Percentiles rank a stretch among this genome's conserved stretches.
phyloP scores from a whole-genome alignment of 352 stramenopile genomes.

The Globisporangium emineosum region DNA sequence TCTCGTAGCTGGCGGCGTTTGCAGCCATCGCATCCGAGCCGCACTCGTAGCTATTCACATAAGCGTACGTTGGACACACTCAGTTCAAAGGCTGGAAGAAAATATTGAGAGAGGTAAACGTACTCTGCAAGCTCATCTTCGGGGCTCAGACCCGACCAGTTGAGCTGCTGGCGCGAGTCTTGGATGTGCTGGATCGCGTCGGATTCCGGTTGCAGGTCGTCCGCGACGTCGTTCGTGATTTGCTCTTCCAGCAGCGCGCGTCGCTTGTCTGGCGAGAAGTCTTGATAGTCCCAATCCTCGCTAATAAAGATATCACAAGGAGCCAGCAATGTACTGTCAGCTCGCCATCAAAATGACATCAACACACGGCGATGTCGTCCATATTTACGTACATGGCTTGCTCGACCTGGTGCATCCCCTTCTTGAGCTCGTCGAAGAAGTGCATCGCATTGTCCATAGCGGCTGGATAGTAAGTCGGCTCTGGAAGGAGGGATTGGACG shows the following conservation, averaged over 20 bases:
- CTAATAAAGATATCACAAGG: slow-evolving; percentile 18
- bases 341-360: neutral
- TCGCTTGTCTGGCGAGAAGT: slow-evolving; percentile 66
- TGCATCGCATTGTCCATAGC: slow-evolving; percentile 29
- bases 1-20: slow-evolving; percentile 28
- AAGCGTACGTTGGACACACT: neutral
- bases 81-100: neutral
- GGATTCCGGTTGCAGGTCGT: slow-evolving; percentile 33
- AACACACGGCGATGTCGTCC: no score
- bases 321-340: neutral
- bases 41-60: slow-evolving; percentile 24
- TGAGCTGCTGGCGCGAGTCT: slow-evolving; percentile 22
- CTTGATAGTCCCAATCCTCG: slow-evolving; percentile 72
- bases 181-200: slow-evolving; percentile 35
- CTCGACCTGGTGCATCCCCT: slow-evolving; percentile 41
- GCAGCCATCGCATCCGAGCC: slow-evolving; percentile 11
- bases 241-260: slow-evolving; percentile 54
- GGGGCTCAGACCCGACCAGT: slow-evolving; percentile 44
- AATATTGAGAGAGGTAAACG: slow-evolving; percentile 11
- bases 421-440: slow-evolving; percentile 44
- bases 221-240: slow-evolving; percentile 32
- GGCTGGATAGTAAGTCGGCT: neutral
- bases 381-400: slow-evolving; percentile 46
- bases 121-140: slow-evolving; percentile 48
- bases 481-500: neutral